phyloP scores from a whole-genome alignment of 1,139 yeast genomes.

The Pneumocystis murina region DNA sequence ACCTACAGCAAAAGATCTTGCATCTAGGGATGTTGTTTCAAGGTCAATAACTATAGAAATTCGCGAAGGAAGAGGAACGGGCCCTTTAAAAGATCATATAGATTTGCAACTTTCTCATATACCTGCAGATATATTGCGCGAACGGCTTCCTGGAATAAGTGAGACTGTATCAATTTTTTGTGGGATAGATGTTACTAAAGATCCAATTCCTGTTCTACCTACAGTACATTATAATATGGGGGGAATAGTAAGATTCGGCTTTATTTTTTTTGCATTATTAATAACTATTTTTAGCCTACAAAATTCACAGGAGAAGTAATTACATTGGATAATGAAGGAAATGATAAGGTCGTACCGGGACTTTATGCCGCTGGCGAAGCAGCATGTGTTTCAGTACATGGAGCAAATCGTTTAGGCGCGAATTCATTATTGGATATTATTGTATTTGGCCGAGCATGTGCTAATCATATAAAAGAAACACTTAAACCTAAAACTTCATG shows the following conservation, averaged over 20 bases:
- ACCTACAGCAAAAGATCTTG: slow-evolving; percentile 95
- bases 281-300: not conserved
- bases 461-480: slow-evolving; percentile 75
- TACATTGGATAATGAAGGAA: slow-evolving; percentile 70
- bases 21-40: slow-evolving; percentile 95
- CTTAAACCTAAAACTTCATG: slow-evolving; percentile 83
- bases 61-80: slow-evolving; percentile 98
- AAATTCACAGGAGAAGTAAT: slow-evolving; percentile 42
- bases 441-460: slow-evolving; percentile 96
- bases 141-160: slow-evolving; percentile 97
- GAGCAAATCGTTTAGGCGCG: slow-evolving; percentile 98
- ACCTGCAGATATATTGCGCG: slow-evolving; percentile 82
- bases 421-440: slow-evolving; percentile 95
- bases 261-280: not conserved
- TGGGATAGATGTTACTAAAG: slow-evolving; percentile 98
- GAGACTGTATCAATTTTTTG: slow-evolving; percentile 98
- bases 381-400: slow-evolving; percentile 97
- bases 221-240: slow-evolving; percentile 99
- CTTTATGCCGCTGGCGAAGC: slow-evolving; percentile 97
- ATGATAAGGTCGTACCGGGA: slow-evolving; percentile 86
- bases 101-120: slow-evolving; percentile 84
- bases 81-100: slow-evolving; percentile 90
- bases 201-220: slow-evolving; percentile 96
- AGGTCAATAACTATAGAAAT: slow-evolving; percentile 98
- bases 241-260: slow-evolving; percentile 41